Evolutionary conservation across 2,329 filamentous ascomycete species (phyloP), one percentile per base, ranked within the genome.

Genomic region (Cadophora sp.): DNA sequence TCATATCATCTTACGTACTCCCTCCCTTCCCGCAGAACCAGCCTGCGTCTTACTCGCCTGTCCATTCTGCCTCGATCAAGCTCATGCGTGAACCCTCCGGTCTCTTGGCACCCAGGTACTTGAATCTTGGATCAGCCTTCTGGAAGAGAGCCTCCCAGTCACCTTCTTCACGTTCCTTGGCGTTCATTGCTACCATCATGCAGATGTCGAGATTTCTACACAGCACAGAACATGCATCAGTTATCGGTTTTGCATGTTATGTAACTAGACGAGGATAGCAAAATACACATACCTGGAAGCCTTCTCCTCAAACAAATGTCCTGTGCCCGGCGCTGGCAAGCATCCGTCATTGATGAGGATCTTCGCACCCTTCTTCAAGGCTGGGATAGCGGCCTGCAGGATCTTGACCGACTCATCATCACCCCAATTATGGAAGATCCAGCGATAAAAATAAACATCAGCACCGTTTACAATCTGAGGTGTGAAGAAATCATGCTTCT

Each of bases 51-150:
- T 50, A 60, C 18, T 60, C 22, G 7, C 65, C 65, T 33, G 60
- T 51, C 63, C 66, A 68, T 43, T 53, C 59, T 33, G 83, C 84
- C 76, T 89, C 86, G 70, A 89, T 84, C 14, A 87, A 84, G 18
- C 76, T 90, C 87, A 76, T 87, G 87, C 8, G 85, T 80, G 22
- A 79, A 80, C 68, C 77, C 79, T 43, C 50, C 3, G 67, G 64
- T 48, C 24, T 9, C n/a, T 59, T 60, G 1, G 41, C 65, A 43
- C 68, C 68, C 11, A 67, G 39, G 33, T 50, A 68, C 51, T 66
- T 66, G 47, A 81, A 84, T 33, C 83, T 72, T 69, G 81, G 77
- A 70, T 85, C 83, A 5, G 83, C 83, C 41, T 77, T 75, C 60
- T 72, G 73, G 64, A 85, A 84, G 8, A 85, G 75, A 13, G 74